Percentiles rank a stretch among this genome's conserved stretches.
phyloP scores from a whole-genome alignment of 345 rosid species.

The Populus euphratica region DNA sequence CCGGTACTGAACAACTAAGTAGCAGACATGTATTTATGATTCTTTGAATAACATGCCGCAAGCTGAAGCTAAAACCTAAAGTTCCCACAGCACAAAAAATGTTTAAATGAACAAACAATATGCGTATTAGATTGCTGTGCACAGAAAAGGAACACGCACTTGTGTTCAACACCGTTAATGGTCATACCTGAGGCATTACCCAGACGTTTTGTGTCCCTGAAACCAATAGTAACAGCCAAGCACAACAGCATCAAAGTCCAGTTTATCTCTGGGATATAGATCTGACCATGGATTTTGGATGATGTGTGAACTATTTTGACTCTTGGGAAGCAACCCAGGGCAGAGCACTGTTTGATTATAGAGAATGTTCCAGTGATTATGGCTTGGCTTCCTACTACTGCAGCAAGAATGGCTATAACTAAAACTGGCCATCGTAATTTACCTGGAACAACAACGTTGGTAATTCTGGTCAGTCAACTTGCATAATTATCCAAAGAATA shows the following conservation, averaged over 20 bases:
- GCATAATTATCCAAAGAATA: background rate
- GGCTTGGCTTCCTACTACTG: constrained; percentile 93
- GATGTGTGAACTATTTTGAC: constrained; percentile 92
- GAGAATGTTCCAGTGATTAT: constrained; percentile 92
- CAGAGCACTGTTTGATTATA: constrained; percentile 80
- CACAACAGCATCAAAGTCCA: constrained; percentile 85
- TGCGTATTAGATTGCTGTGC: background rate
- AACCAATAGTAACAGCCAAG: constrained; percentile 88
- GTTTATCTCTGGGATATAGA: constrained; percentile 90
- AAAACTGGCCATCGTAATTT: constrained; percentile 84
- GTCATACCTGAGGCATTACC: constrained; percentile 88
- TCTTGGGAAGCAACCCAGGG: constrained; percentile 80
- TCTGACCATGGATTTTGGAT: constrained; percentile 85
- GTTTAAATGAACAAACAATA: background rate
- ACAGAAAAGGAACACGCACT: background rate
- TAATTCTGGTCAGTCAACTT: constrained; percentile 12
- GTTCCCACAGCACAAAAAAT: background rate
- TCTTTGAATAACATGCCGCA: background rate
- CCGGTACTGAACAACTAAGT: background rate
- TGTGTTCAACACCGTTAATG: too few relatives aligned
- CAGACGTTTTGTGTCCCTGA: constrained; percentile 70
- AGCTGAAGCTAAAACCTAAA: background rate
- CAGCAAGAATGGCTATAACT: constrained; percentile 85
- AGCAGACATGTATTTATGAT: background rate
- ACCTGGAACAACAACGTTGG: constrained; percentile 39